Conservation (phyloP, 2,329 filamentous ascomycete species). For the Beauveria brongniartii region DNA sequence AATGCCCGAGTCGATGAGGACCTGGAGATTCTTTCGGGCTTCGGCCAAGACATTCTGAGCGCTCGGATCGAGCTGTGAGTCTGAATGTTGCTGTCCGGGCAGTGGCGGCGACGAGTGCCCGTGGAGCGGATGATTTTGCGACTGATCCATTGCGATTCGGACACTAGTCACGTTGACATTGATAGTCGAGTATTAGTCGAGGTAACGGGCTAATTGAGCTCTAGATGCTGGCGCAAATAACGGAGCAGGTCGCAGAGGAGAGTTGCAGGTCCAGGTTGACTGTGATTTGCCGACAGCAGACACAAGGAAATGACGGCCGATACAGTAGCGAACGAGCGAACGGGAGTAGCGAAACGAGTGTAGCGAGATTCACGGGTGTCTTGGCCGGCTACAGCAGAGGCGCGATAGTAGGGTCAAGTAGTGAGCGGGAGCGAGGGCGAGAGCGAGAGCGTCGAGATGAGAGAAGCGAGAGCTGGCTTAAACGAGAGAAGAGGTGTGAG, state of each 20-base stretch:
- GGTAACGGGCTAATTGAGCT: not conserved
- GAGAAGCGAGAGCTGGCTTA: not conserved
- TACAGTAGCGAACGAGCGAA: not conserved
- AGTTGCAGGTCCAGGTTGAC: not conserved
- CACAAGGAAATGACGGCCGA: not conserved
- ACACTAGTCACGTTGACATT: constrained; percentile 20
- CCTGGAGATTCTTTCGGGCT: constrained; percentile 37
- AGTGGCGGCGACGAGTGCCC: constrained; percentile 19
- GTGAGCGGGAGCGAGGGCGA: not conserved
- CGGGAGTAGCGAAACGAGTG: not conserved
- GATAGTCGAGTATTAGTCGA: constrained; percentile 2
- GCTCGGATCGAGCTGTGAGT: constrained; percentile 25
- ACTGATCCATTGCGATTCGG: constrained; percentile 23
- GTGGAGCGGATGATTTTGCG: constrained; percentile 21
- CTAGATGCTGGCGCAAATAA: not conserved
- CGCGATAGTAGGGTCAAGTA: not conserved
- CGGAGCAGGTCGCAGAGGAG: not conserved
- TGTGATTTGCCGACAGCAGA: not conserved
- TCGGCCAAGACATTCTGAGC: constrained; percentile 37
- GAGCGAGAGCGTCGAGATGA: not conserved
- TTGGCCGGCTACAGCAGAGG: not conserved
- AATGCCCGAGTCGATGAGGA: constrained; percentile 36
- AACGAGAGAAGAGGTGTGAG: constrained; percentile 13
- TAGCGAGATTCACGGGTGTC: not conserved
- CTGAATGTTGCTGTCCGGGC: constrained; percentile 15